Evolutionary conservation across 2,329 filamentous ascomycete species (phyloP), one percentile per base, ranked within the genome.

Genomic region (Chaetomium sp.): DNA sequence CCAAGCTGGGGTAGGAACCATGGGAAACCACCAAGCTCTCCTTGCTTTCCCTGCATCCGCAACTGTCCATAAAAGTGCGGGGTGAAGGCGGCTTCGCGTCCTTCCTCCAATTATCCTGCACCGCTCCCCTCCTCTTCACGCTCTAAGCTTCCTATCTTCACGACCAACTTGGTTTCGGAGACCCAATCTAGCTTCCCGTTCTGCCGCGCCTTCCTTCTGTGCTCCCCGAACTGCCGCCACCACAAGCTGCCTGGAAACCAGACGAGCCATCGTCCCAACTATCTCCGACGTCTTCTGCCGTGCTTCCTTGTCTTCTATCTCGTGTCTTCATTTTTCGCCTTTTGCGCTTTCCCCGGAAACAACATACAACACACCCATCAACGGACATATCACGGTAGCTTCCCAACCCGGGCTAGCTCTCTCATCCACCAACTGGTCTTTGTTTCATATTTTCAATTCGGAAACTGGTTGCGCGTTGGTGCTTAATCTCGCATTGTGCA

Each of bases 101-200:
- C 34, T 49, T 34, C 50, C 42, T 44, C 61, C 61, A 63, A 63
- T 63, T 62, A 63, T 49, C 53, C 61, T 46, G 53, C 58, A 47
- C 48, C 14, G 50, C 56, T 62, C 56, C 61, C 61, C 61, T 63
- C 58, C 60, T 55, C 51, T 48, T 44, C 34, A 46, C 41, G 44
- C 35, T 49, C 44, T 53, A 48, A 43, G 41, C 35, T 49, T 46
- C 52, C 47, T 42, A 19, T 37, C 44, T 42, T 38, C 27, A 40
- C 45, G 35, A 38, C n/a, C 41, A n/a, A 14, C 40, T 42, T 42
- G 40, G 11, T 33, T 11, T 27, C 45, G 12, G 47, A 47, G 14
- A 52, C 45, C 49, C 52, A 52, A 49, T 52, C 49, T 35, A 58
- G 49, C 42, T 53, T 54, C 40, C 49, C 56, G 42, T 37, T 36